Percentiles rank a stretch among this genome's conserved stretches.
These are phyloP conservation scores for Acarospora socialis DNA, from an alignment of 2,329 filamentous ascomycete species.

Conservation along the genomic window DNA sequence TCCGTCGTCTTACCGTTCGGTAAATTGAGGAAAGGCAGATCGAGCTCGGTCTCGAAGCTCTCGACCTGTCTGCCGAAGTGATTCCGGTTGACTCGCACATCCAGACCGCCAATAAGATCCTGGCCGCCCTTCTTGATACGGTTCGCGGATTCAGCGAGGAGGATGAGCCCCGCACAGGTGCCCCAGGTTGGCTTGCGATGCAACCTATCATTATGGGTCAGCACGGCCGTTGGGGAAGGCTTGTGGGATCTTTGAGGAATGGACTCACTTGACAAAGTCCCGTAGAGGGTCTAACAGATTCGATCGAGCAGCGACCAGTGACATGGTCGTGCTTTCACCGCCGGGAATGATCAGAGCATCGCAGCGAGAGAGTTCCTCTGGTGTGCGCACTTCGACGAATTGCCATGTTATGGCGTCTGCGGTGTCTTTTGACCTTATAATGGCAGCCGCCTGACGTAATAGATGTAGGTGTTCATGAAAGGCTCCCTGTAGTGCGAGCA, in stretches of 20 bases:
- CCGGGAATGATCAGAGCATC: constrained; percentile 81
- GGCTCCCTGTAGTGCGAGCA: constrained; percentile 74
- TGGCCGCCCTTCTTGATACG: constrained; percentile 82
- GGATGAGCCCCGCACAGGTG: constrained; percentile 85
- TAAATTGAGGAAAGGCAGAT: constrained; percentile 52
- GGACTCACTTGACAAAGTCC: constrained; percentile 73
- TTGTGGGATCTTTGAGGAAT: constrained; percentile 6
- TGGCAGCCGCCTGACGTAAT: constrained; percentile 51
- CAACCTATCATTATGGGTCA: constrained; percentile 34
- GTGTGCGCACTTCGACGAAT: constrained; percentile 69
- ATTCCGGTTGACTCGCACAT: constrained; percentile 82
- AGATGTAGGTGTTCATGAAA: constrained; percentile 79
- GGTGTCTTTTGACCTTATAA: constrained; percentile 23
- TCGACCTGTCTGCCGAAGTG: constrained; percentile 91
- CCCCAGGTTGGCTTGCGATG: constrained; percentile 79
- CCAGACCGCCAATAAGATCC: constrained; percentile 80
- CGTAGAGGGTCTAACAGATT: constrained; percentile 70
- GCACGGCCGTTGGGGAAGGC: not conserved
- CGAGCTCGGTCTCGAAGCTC: constrained; percentile 66
- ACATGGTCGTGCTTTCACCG: constrained; percentile 89
- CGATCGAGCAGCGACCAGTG: constrained; percentile 69
- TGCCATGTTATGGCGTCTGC: constrained; percentile 30
- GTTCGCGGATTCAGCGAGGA: constrained; percentile 78
- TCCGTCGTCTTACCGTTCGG: constrained; percentile 17
- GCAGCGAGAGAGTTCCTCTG: constrained; percentile 54